Percentiles rank a stretch among this genome's conserved stretches.
Evolutionary conservation across 2,329 filamentous ascomycete species (phyloP).

Genomic region (Drechslerella dactyloides): DNA sequence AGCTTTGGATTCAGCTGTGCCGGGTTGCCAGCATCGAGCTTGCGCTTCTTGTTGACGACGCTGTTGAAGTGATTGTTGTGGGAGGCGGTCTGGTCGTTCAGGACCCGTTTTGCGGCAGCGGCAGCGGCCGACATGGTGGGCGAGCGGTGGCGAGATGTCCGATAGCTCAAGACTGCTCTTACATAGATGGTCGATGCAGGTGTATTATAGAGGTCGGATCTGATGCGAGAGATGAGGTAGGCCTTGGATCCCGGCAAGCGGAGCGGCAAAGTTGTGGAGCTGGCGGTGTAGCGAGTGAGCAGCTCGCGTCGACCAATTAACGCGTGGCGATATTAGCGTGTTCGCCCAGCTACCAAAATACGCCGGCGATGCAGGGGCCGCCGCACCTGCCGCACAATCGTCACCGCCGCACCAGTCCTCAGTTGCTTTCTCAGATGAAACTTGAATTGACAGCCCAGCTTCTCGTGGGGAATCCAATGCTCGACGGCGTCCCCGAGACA

Average conservation of each 20-base stretch:
- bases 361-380: neutral
- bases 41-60: slow-evolving; percentile 48
- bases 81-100: slow-evolving; percentile 42
- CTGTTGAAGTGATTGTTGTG: slow-evolving; percentile 50
- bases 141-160: neutral
- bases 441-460: too few species aligned
- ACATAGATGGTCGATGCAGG: neutral
- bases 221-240: neutral
- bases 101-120: slow-evolving; percentile 42
- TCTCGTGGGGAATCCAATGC: too few species aligned
- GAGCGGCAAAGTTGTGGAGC: slow-evolving; percentile 8
- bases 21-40: slow-evolving; percentile 56
- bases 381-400: slow-evolving; percentile 8
- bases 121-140: slow-evolving; percentile 33
- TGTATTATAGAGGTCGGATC: neutral
- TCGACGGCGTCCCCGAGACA: too few species aligned
- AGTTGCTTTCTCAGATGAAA: too few species aligned
- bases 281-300: slow-evolving; percentile 1
- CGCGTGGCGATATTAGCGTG: slow-evolving; percentile 16
- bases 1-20: slow-evolving; percentile 50
- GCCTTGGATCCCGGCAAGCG: neutral
- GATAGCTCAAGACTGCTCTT: neutral
- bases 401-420: too few species aligned
- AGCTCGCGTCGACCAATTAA: slow-evolving; percentile 29
- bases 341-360: neutral